A percentile compares a stretch with the other conserved stretches of the same genome.
phyloP scores from a whole-genome alignment of 2,329 filamentous ascomycete species.

The Metarhizium rileyi region DNA sequence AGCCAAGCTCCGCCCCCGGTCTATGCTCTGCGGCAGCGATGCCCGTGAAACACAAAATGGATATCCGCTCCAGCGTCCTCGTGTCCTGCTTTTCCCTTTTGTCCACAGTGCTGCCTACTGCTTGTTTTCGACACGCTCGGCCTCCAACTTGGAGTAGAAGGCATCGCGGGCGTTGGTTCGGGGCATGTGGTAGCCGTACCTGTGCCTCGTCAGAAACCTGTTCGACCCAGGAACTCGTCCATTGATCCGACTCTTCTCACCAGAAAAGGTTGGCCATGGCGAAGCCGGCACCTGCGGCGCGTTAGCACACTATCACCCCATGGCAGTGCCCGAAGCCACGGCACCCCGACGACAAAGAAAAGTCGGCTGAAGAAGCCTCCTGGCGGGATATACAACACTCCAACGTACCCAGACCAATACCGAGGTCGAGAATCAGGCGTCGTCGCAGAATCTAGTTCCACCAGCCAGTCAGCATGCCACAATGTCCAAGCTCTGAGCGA shows the following conservation, averaged over 20 bases:
- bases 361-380: not conserved
- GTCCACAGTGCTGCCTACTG: conserved; percentile 11
- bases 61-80: not conserved
- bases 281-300: conserved; percentile 38
- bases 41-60: conserved; percentile 3
- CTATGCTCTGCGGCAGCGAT: conserved; percentile 5
- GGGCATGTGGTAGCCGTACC: conserved; percentile 55
- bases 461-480: conserved; percentile 22
- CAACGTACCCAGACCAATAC: conserved; percentile 46
- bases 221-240: conserved; percentile 2
- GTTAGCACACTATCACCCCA: conserved; percentile 25
- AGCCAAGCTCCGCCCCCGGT: conserved; percentile 10
- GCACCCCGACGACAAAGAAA: not conserved
- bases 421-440: conserved; percentile 46
- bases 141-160: conserved; percentile 50
- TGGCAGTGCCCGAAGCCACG: too few species aligned
- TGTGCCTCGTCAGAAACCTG: conserved; percentile 18
- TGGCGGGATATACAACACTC: not conserved
- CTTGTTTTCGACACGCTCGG: conserved; percentile 35
- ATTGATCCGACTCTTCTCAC: conserved; percentile 29
- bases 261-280: conserved; percentile 47
- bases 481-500: conserved; percentile 8
- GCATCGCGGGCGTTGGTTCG: conserved; percentile 48
- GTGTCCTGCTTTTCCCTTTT: not conserved
- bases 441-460: conserved; percentile 52